phyloP scores from a whole-genome alignment of 2,329 filamentous ascomycete genomes.

The Boeremia exigua region DNA sequence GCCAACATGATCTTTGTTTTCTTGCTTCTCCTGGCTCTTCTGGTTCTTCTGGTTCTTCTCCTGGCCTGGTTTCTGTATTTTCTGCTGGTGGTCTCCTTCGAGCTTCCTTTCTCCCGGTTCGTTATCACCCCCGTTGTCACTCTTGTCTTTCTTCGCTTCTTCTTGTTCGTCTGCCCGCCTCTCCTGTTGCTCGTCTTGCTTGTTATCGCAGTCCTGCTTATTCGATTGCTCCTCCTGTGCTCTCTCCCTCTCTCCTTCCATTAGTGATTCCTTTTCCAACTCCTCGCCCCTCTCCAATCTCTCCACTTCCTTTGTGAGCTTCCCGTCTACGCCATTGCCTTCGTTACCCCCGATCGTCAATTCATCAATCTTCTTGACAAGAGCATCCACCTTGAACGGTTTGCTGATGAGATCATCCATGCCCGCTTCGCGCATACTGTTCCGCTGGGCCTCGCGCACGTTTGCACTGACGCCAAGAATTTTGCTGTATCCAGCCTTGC shows the following conservation, averaged over 20 bases:
- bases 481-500: constrained; percentile 40
- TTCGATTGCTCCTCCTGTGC: neutral
- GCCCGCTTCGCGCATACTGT: constrained; percentile 43
- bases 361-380: constrained; percentile 38
- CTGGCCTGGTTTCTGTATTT: neutral
- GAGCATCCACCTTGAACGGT: constrained; percentile 47
- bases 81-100: neutral
- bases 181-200: neutral
- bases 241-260: neutral
- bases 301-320: neutral
- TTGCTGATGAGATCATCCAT: constrained; percentile 50
- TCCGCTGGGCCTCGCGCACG: constrained; percentile 44
- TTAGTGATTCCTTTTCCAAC: neutral
- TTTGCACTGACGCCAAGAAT: constrained; percentile 51
- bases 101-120: neutral
- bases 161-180: neutral
- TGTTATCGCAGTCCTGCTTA: neutral
- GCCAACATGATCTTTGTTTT: neutral
- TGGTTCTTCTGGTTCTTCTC: neutral
- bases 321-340: neutral
- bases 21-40: neutral
- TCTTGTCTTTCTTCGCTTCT: neutral
- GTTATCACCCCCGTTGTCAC: neutral
- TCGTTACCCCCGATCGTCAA: constrained; percentile 23
- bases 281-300: neutral